Conservation (phyloP, 2,329 filamentous ascomycete species). For the Aspergillus glaucus region DNA sequence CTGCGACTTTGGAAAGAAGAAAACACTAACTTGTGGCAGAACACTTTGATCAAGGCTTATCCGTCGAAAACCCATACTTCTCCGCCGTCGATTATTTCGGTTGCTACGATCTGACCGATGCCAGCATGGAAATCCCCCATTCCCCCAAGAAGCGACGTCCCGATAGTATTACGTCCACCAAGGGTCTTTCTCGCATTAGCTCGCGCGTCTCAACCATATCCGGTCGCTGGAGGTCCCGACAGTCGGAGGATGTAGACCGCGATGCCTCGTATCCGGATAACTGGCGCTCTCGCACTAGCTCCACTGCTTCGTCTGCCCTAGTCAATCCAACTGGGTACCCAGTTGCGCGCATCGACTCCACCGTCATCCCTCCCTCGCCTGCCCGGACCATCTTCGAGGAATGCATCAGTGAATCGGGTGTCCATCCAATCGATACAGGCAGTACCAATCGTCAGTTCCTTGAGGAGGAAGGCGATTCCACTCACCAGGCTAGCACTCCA, state of each 20-base stretch:
- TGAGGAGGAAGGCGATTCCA: slow-evolving; percentile 43
- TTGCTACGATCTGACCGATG: slow-evolving; percentile 52
- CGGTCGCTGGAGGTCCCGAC: slow-evolving; percentile 32
- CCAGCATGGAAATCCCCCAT: slow-evolving; percentile 53
- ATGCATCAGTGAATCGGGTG: slow-evolving; percentile 43
- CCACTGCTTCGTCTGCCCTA: slow-evolving; percentile 35
- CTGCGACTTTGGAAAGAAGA: not conserved
- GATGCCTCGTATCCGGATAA: slow-evolving; percentile 24
- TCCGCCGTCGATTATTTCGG: slow-evolving; percentile 24
- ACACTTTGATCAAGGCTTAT: slow-evolving; percentile 29
- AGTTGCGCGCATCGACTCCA: slow-evolving; percentile 43
- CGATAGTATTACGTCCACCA: slow-evolving; percentile 39
- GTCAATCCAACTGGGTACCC: slow-evolving; percentile 30
- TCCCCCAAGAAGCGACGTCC: slow-evolving; percentile 51
- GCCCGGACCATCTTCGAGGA: slow-evolving; percentile 58
- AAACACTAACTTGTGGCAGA: slow-evolving; percentile 19
- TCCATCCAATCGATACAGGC: slow-evolving; percentile 48
- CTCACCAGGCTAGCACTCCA: slow-evolving; percentile 70
- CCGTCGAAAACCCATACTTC: slow-evolving; percentile 25
- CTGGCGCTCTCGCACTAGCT: slow-evolving; percentile 37
- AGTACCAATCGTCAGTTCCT: slow-evolving; percentile 46
- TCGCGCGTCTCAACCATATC: slow-evolving; percentile 70
- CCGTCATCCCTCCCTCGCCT: slow-evolving; percentile 53
- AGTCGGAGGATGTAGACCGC: slow-evolving; percentile 27
- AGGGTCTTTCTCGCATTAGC: slow-evolving; percentile 58